Evolutionary conservation across 495 filamentous ascomycete species (phyloP).

Genomic region (Tuber melanosporum): DNA sequence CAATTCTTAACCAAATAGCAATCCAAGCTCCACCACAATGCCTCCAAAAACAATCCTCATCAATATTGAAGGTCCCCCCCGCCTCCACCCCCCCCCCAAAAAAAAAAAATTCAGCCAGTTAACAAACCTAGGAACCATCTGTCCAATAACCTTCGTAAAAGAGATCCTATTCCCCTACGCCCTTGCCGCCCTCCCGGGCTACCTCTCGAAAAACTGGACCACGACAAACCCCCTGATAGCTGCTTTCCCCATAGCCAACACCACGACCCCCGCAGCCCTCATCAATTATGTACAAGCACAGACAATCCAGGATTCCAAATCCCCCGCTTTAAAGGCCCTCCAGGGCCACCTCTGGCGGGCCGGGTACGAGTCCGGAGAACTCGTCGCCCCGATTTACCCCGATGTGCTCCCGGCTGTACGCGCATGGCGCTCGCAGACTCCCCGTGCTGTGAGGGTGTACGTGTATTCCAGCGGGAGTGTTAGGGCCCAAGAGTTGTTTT

Average conservation of each 20-base stretch:
- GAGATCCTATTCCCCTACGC: slow-evolving; percentile 52
- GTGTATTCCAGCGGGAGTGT: not conserved
- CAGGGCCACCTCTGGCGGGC: slow-evolving; percentile 59
- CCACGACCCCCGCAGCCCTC: not conserved
- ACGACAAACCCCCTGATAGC: slow-evolving; percentile 54
- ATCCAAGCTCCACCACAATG: not conserved
- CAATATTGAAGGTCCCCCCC: not conserved
- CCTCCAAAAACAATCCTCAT: not conserved
- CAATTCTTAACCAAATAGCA: not conserved
- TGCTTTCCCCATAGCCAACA: slow-evolving; percentile 53
- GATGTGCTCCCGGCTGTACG: slow-evolving; percentile 57
- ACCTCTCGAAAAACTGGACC: slow-evolving; percentile 57
- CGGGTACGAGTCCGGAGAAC: slow-evolving; percentile 56
- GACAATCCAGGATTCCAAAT: slow-evolving; percentile 7
- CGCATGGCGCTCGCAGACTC: slow-evolving; percentile 44
- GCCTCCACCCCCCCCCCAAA: not conserved
- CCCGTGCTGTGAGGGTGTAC: not conserved
- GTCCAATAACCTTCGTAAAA: not conserved
- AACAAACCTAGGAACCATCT: not conserved
- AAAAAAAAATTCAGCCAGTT: not conserved
- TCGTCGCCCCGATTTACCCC: slow-evolving; percentile 60
- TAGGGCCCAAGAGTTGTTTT: not conserved
- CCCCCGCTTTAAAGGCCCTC: not conserved
- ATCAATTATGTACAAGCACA: not conserved
- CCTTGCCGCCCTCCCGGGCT: slow-evolving; percentile 53